Conservation (phyloP, 805 yeast genomes). For the Debaryomyces maramus region DNA sequence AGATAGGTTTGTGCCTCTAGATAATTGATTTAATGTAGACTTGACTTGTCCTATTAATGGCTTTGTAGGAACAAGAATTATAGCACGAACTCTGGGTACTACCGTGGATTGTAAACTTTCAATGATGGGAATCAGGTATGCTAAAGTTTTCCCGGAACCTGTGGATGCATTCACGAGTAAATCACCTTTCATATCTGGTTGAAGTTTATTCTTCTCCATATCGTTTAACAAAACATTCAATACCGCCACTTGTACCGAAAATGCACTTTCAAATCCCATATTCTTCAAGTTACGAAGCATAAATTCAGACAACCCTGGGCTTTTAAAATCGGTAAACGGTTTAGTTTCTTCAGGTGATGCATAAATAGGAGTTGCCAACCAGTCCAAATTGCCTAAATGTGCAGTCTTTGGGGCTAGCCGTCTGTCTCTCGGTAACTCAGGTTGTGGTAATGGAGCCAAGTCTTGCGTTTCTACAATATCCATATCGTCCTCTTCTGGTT, state of each 20-base stretch:
- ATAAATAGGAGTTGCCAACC: constrained; percentile 68
- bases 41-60: constrained; percentile 84
- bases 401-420: constrained; percentile 28
- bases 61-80: constrained; percentile 85
- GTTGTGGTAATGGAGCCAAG: constrained; percentile 83
- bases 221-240: constrained; percentile 53
- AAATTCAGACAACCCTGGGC: constrained; percentile 35
- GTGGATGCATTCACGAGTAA: constrained; percentile 89
- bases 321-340: constrained; percentile 49
- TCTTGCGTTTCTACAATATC: constrained; percentile 23
- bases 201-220: constrained; percentile 35
- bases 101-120: constrained; percentile 61
- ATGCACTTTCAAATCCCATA: constrained; percentile 55
- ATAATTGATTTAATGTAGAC: constrained; percentile 55
- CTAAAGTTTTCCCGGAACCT: constrained; percentile 94
- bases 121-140: constrained; percentile 81
- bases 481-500: constrained; percentile 16
- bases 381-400: constrained; percentile 45
- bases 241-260: constrained; percentile 74
- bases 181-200: constrained; percentile 67
- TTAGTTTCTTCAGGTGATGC: constrained; percentile 47
- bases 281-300: constrained; percentile 48
- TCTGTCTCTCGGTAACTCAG: constrained; percentile 59
- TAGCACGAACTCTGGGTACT: constrained; percentile 72
- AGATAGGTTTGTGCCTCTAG: constrained; percentile 67